A percentile compares a stretch with the other conserved stretches of the same genome.
phyloP scores from a whole-genome alignment of 192 early-diverging fungal species.

The Coemansia umbellata region DNA sequence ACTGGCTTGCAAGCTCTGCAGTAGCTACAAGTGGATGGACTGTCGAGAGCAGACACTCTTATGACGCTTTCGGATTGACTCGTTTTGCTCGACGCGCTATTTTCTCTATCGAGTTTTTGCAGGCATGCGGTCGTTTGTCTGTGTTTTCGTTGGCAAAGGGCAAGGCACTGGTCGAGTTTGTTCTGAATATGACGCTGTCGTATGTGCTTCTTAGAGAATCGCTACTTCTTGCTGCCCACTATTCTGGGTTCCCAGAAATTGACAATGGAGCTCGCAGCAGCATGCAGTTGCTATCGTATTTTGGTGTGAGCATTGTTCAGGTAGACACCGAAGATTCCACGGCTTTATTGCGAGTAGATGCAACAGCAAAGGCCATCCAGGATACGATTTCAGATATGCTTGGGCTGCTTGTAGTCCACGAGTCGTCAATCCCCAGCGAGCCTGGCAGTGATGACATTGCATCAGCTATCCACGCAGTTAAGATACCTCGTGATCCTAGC shows the following conservation, averaged over 20 bases:
- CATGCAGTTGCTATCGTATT: not conserved
- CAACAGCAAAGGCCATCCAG: slow-evolving; percentile 17
- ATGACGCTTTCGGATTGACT: slow-evolving; percentile 21
- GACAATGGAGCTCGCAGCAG: not conserved
- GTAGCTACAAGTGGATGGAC: not conserved
- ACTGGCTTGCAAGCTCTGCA: slow-evolving; percentile 16
- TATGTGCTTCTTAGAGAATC: slow-evolving; percentile 37
- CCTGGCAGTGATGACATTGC: no score
- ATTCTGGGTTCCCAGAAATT: not conserved
- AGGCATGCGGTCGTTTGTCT: not conserved
- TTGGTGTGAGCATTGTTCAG: slow-evolving; percentile 6
- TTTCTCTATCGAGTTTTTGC: slow-evolving; percentile 27
- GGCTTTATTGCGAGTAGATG: slow-evolving; percentile 7
- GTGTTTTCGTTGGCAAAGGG: not conserved
- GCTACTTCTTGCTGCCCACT: slow-evolving; percentile 8
- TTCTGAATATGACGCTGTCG: slow-evolving; percentile 28
- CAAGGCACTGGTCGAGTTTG: not conserved
- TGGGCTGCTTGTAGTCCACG: slow-evolving; percentile 7
- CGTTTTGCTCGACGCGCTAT: slow-evolving; percentile 35
- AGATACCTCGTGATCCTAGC: slow-evolving; percentile 11
- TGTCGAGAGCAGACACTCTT: no score
- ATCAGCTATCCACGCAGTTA: not conserved
- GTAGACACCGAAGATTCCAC: slow-evolving; percentile 2
- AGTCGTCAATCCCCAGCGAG: slow-evolving; percentile 2
- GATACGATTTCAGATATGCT: slow-evolving; percentile 24